Base-by-base conservation (phyloP, 805 yeast genomes). In the Teunomyces atbi region DNA sequence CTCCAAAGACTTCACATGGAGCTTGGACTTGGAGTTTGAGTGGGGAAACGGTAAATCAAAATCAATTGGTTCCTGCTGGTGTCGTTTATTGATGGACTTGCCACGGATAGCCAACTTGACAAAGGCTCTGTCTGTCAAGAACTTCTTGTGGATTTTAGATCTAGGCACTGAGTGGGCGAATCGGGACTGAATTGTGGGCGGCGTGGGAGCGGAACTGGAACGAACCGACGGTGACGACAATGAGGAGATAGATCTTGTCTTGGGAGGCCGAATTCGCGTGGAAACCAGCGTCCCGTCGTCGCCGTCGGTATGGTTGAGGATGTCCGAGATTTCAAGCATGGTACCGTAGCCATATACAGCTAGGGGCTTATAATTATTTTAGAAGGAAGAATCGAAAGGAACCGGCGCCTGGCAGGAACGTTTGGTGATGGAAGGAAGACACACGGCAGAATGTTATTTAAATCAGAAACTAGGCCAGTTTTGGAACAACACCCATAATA, bases 1-100 rank as follows among this genome's bases (percentile, higher is more conserved):
- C 30, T 79, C 79, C 16, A 79, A 58, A 10, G 80, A 78, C 48
- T 68, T 71, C 10, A 68, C 55, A 46, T 71, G 74, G 18, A 69
- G 58, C 45, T 70, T 71, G 0, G 67, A 55, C 28, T 53, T 56
- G 21, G 45, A 12, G n/a, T 35, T 32, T n/a, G 34, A 21, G 18
- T 42, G 10, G 16, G 44, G 15, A 20, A 42, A 19, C 23, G 46
- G n/a, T 4, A 27, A 8, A 18, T n/a, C 13, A 12, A 26, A 26
- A 23, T 27, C 29, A 16, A 39, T 18, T 8, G 42, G 13, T 5
- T 23, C 26, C 16, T 8, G 15, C 36, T 51, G 21, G 42, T 32
- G 4, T 35, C 23, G 34, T 58, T 53, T 29, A 55, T 58, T 16
- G 58, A 43, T 2, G 56, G 62, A 55, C 47, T 69, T 69, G 26